These are phyloP conservation scores for Stellera chamaejasme DNA, from an alignment of 345 rosid genomes.

Conservation along the genomic window DNA sequence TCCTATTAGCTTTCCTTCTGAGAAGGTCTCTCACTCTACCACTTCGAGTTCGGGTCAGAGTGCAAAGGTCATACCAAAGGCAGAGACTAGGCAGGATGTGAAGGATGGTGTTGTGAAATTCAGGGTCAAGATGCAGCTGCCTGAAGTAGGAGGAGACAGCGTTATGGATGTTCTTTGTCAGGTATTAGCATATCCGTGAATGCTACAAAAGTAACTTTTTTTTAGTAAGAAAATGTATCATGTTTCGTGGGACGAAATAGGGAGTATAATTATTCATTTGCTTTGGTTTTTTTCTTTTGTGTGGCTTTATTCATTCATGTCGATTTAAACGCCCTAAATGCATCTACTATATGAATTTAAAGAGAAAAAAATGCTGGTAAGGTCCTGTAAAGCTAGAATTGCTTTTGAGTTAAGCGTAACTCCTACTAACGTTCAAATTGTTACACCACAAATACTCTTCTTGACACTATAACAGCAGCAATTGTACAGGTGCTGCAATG, in stretches of 20 bases:
- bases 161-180: conserved; percentile 93
- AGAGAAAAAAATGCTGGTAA: no score
- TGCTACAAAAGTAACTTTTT: no score
- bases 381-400: no score
- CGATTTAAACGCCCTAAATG: no score
- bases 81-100: conserved; percentile 69
- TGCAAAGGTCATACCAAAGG: conserved; percentile 86
- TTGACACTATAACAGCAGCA: conserved; percentile 94
- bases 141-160: conserved; percentile 78
- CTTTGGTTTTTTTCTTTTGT: background rate
- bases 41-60: conserved; percentile 50
- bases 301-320: no score
- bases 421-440: conserved; percentile 37
- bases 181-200: no score
- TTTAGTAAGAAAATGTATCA: no score
- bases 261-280: no score
- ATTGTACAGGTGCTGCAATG: conserved; percentile 99
- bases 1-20: conserved; percentile 51
- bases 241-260: no score
- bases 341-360: no score
- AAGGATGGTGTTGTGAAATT: conserved; percentile 89
- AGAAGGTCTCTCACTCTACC: conserved; percentile 40
- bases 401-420: no score
- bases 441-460: conserved; percentile 81
- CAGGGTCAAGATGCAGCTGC: conserved; percentile 79